Evolutionary conservation across 2,329 filamentous ascomycete genomes (phyloP).

Genomic region (Pseudocercospora fuligena): DNA sequence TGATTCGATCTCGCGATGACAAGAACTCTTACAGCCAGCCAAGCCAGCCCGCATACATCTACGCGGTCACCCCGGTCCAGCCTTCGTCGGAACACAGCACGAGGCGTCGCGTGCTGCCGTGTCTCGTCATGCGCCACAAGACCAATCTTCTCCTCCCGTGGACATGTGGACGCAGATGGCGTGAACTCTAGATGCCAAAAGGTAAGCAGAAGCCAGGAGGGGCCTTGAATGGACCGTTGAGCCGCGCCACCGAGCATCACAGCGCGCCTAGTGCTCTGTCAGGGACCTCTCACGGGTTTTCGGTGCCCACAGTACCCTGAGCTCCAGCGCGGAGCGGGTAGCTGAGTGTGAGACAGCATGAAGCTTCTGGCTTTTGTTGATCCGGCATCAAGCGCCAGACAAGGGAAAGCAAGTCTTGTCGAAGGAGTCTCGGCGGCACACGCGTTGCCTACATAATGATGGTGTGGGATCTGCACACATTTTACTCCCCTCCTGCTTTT

Average conservation of each 20-base stretch:
- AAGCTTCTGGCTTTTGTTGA: slow-evolving; percentile 2
- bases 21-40: background rate
- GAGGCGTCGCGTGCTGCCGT: slow-evolving; percentile 5
- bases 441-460: slow-evolving; percentile 10
- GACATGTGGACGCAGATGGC: background rate
- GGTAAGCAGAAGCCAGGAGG: background rate
- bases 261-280: slow-evolving; percentile 4
- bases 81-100: slow-evolving; percentile 3
- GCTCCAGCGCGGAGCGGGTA: background rate
- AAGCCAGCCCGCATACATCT: background rate
- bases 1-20: background rate
- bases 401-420: slow-evolving; percentile 4
- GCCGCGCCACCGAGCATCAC: slow-evolving; percentile 5
- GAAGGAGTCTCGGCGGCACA: slow-evolving; percentile 6
- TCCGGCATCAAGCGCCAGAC: slow-evolving; percentile 1
- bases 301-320: slow-evolving; percentile 5
- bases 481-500: background rate
- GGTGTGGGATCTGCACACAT: background rate
- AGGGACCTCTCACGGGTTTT: slow-evolving; percentile 7
- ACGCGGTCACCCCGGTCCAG: slow-evolving; percentile 4
- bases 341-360: slow-evolving; percentile 10
- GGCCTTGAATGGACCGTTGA: slow-evolving; percentile 1
- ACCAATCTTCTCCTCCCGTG: background rate
- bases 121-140: slow-evolving; percentile 1
- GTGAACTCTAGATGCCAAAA: background rate